Conservation (phyloP, 345 rosid species). For the Hibiscus syriacus region DNA sequence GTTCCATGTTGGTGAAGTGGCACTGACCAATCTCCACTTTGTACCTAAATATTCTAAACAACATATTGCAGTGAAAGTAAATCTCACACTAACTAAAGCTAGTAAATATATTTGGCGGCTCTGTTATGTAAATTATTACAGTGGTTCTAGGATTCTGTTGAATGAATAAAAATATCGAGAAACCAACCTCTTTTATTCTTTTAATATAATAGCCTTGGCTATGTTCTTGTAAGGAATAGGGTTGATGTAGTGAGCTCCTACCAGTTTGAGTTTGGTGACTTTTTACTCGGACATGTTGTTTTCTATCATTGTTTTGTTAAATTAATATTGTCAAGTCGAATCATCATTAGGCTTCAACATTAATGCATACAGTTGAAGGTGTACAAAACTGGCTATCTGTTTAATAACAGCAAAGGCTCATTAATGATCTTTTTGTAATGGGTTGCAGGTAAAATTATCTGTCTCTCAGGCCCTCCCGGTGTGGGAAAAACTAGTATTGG, state of each 20-base stretch:
- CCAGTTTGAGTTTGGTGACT: not conserved
- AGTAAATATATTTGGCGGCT: not conserved
- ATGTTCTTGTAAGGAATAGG: not conserved
- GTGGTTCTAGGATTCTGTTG: not conserved
- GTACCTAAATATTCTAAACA: not conserved
- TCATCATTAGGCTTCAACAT: not conserved
- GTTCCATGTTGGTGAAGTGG: not conserved
- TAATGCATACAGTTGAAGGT: not conserved
- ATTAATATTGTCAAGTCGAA: not conserved
- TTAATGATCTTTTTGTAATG: conserved; percentile 17
- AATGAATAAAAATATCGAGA: not conserved
- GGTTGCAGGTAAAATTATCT: conserved; percentile 85
- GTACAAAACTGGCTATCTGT: not conserved
- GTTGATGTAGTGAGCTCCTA: not conserved
- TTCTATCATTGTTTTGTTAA: not conserved
- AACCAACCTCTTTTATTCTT: not conserved
- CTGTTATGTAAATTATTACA: not conserved
- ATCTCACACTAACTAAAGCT: not conserved
- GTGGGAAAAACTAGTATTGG: conserved; percentile 99
- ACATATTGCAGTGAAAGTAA: not conserved
- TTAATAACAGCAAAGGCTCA: not conserved
- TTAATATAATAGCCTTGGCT: not conserved
- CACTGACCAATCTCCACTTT: not conserved
- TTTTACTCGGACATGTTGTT: not conserved
- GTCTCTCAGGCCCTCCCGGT: conserved; percentile 99